Percentiles rank a stretch among this genome's conserved stretches.
These are phyloP conservation scores for Elaeis guineensis DNA, from an alignment of 176 grass and related monocot species.

Conservation along the genomic window DNA sequence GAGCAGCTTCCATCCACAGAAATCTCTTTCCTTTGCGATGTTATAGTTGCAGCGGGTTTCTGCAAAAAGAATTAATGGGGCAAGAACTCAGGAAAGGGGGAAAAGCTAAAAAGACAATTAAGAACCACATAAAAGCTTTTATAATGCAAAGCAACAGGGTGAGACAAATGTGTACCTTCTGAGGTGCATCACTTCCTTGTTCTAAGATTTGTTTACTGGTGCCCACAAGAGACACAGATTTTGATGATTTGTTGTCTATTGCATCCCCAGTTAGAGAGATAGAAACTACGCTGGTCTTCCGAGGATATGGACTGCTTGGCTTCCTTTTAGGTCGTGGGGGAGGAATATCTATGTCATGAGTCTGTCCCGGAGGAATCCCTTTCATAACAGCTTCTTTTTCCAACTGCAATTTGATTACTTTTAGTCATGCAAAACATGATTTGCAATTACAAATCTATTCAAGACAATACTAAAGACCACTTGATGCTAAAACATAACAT, in stretches of 20 bases:
- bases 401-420: constrained; percentile 55
- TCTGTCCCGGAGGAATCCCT: constrained; percentile 55
- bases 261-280: constrained; percentile 23
- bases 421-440: constrained; percentile 19
- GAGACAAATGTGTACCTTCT: neutral
- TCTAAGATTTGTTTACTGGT: neutral
- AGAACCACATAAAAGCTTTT: no score
- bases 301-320: constrained; percentile 79
- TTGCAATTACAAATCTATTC: no score
- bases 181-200: neutral
- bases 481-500: no score
- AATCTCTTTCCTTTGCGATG: neutral
- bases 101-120: neutral
- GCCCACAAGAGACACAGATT: neutral
- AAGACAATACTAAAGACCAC: no score
- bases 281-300: constrained; percentile 36
- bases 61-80: neutral
- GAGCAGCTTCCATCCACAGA: constrained; percentile 12
- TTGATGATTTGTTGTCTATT: constrained; percentile 28
- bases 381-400: constrained; percentile 87
- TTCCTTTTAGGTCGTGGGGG: constrained; percentile 96
- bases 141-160: no score
- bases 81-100: neutral
- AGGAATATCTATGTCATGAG: constrained; percentile 88
- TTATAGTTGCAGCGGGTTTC: neutral